These are phyloP conservation scores for Tetrapisispora phaffii DNA, from an alignment of 805 yeast genomes.

Conservation along the genomic window DNA sequence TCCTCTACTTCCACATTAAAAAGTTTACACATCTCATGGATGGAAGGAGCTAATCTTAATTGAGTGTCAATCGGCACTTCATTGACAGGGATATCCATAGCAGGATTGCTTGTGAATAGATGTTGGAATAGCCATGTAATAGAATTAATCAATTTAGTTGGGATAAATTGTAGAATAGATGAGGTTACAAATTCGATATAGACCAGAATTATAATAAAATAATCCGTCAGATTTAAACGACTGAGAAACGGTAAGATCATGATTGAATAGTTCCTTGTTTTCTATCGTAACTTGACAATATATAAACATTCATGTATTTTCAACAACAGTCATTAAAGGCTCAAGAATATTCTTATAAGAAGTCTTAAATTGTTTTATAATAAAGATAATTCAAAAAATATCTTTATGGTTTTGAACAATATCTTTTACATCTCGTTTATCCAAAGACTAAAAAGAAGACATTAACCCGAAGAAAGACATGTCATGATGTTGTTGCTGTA, in stretches of 20 bases:
- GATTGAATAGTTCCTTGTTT: no score
- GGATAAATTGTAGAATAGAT: background rate
- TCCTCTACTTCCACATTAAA: conserved; percentile 68
- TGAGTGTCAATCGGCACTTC: conserved; percentile 13
- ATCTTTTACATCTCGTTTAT: no score
- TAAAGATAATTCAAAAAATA: no score
- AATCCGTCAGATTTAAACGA: conserved; percentile 36
- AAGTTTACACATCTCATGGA: conserved; percentile 55
- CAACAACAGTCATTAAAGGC: no score
- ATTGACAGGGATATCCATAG: conserved; percentile 7
- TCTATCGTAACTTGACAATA: no score
- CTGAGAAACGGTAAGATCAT: conserved; percentile 27
- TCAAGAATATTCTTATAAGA: no score
- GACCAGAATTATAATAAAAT: conserved; percentile 40
- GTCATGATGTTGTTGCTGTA: no score
- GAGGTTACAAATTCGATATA: conserved; percentile 32
- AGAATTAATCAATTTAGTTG: conserved; percentile 1
- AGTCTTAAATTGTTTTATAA: no score
- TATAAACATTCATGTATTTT: no score
- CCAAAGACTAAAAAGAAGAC: no score
- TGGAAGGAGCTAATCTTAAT: conserved; percentile 34
- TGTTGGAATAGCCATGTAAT: background rate
- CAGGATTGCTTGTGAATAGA: background rate
- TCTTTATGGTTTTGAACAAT: no score
- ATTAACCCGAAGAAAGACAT: no score